Evolutionary conservation across 805 yeast species (phyloP).

Genomic region (Kluyveromyces aestuarii): DNA sequence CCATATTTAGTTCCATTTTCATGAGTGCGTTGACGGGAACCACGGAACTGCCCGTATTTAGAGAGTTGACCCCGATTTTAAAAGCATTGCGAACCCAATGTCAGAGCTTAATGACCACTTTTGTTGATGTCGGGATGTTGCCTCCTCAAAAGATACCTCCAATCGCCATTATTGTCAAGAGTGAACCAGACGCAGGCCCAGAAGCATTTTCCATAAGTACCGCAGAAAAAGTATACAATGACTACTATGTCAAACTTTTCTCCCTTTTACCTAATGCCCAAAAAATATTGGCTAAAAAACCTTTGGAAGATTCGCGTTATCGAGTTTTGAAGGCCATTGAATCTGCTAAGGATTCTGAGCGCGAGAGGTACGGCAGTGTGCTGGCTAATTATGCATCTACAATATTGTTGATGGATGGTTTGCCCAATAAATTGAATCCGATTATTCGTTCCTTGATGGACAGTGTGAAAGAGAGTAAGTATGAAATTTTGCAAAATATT

Average conservation of each 20-base stretch:
- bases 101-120: slow-evolving; percentile 68
- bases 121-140: slow-evolving; percentile 68
- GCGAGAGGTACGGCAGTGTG: slow-evolving; percentile 48
- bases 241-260: slow-evolving; percentile 56
- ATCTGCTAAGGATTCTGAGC: slow-evolving; percentile 50
- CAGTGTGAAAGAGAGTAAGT: slow-evolving; percentile 70
- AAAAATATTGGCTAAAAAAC: slow-evolving; percentile 59
- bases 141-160: slow-evolving; percentile 66
- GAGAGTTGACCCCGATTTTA: slow-evolving; percentile 81
- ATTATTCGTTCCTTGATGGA: slow-evolving; percentile 88
- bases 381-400: slow-evolving; percentile 74
- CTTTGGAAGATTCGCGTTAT: slow-evolving; percentile 70
- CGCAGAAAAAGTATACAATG: slow-evolving; percentile 62
- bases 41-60: slow-evolving; percentile 39
- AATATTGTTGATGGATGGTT: slow-evolving; percentile 43
- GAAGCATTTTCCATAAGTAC: slow-evolving; percentile 77
- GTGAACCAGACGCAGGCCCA: slow-evolving; percentile 89
- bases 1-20: slow-evolving; percentile 30
- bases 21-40: slow-evolving; percentile 25
- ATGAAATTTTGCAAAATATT: slow-evolving; percentile 54
- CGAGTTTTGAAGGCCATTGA: slow-evolving; percentile 57
- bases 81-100: slow-evolving; percentile 83
- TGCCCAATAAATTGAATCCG: slow-evolving; percentile 87
- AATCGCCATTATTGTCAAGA: slow-evolving; percentile 83
- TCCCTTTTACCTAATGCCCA: slow-evolving; percentile 56